phyloP scores from a whole-genome alignment of 768 basidiomycete genomes.

The Sporobolomyces phaffii region DNA sequence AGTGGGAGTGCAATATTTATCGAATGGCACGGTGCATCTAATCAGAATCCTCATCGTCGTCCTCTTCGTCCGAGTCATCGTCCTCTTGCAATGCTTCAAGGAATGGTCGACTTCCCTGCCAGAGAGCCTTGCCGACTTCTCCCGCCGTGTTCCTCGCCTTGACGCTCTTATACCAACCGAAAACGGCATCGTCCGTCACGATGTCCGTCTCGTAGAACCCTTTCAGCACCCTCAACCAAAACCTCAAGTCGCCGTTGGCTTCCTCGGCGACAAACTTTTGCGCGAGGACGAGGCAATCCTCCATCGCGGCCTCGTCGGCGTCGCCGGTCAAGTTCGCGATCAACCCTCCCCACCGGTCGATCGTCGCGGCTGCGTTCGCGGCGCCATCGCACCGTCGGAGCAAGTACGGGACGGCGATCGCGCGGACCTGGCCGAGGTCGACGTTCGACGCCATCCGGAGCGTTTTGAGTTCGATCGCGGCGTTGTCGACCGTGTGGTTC shows the following conservation, averaged over 20 bases:
- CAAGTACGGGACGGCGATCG: constrained; percentile 80
- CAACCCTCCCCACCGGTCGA: constrained; percentile 71
- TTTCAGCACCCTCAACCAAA: constrained; percentile 80
- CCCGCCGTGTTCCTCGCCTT: constrained; percentile 60
- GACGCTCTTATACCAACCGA: constrained; percentile 69
- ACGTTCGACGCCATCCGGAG: constrained; percentile 96
- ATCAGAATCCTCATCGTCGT: constrained; percentile 24
- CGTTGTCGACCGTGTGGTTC: constrained; percentile 84
- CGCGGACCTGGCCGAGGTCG: constrained; percentile 70
- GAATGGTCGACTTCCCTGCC: constrained; percentile 58
- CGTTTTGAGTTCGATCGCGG: constrained; percentile 88
- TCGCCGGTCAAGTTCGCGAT: constrained; percentile 75
- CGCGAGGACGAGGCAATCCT: constrained; percentile 69
- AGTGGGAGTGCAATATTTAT: background rate
- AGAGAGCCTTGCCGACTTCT: constrained; percentile 51
- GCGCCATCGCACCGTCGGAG: constrained; percentile 65
- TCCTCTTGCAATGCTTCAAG: constrained; percentile 65
- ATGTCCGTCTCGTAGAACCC: constrained; percentile 87
- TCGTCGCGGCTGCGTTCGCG: constrained; percentile 55
- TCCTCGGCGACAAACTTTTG: constrained; percentile 59
- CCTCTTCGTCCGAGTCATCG: constrained; percentile 48
- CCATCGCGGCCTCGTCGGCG: constrained; percentile 53
- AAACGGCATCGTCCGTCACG: constrained; percentile 80
- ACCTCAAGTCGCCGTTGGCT: constrained; percentile 52
- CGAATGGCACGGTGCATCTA: background rate